phyloP scores from a whole-genome alignment of 73 alveolate species.

The Symbiodinium pilosum region DNA sequence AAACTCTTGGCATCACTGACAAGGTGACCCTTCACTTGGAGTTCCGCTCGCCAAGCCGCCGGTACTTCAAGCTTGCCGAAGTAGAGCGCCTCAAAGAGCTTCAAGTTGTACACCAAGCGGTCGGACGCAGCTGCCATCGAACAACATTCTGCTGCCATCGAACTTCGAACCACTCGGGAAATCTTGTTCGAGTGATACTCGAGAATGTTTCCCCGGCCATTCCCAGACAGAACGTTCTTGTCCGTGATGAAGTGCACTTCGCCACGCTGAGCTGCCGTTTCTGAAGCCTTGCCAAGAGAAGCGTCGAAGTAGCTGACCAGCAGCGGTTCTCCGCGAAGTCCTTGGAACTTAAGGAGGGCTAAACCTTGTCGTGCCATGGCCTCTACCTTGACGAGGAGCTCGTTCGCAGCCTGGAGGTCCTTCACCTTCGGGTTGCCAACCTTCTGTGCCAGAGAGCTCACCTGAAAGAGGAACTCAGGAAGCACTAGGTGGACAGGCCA shows the following conservation, averaged over 20 bases:
- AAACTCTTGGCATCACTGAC: slow-evolving; percentile 41
- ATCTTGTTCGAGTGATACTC: slow-evolving; percentile 7
- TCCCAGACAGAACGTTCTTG: not conserved
- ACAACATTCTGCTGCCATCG: slow-evolving; percentile 30
- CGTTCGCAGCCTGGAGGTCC: slow-evolving; percentile 10
- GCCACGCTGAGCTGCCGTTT: not conserved
- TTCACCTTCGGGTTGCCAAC: not conserved
- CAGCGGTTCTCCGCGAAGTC: not conserved
- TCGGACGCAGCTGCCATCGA: not conserved
- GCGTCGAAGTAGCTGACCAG: slow-evolving; percentile 34
- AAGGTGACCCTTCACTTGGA: not conserved
- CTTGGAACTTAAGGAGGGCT: not conserved
- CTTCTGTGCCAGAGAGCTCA: not conserved
- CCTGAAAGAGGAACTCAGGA: not conserved
- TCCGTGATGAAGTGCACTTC: slow-evolving; percentile 15
- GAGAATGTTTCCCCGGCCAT: not conserved
- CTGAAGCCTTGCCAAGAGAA: slow-evolving; percentile 1
- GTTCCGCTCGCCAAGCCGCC: not conserved
- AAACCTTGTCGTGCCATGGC: not conserved
- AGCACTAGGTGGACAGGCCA: slow-evolving; percentile 33
- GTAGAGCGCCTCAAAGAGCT: not conserved
- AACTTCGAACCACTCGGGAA: slow-evolving; percentile 25
- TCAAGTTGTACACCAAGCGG: slow-evolving; percentile 8
- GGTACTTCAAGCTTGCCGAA: not conserved
- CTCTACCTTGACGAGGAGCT: not conserved